A percentile compares a stretch with the other conserved stretches of the same genome.
phyloP scores from a whole-genome alignment of 2,329 filamentous ascomycete species.

The Cytospora piceae region DNA sequence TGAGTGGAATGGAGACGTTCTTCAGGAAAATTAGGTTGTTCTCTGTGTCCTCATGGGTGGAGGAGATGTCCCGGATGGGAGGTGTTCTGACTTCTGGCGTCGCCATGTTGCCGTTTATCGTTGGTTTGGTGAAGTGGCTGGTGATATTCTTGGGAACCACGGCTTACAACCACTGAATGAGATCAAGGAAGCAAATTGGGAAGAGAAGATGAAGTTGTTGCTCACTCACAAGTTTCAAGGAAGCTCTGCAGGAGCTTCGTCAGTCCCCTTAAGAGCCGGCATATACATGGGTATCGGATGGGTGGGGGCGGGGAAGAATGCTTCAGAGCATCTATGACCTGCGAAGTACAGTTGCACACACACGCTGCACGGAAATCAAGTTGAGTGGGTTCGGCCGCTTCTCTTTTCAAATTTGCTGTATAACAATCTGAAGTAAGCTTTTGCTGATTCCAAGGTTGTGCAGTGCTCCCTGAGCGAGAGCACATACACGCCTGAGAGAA shows the following conservation, averaged over 20 bases:
- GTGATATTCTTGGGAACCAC: no score
- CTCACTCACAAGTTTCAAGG: not conserved
- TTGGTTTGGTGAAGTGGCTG: not conserved
- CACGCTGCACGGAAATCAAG: not conserved
- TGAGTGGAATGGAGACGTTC: slow-evolving; percentile 38
- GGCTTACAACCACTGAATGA: not conserved
- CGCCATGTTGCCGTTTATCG: slow-evolving; percentile 11
- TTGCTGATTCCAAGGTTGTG: no score
- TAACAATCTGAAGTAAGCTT: not conserved
- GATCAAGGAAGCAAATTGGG: not conserved
- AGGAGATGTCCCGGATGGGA: slow-evolving; percentile 32
- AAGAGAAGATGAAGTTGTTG: not conserved
- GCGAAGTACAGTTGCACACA: not conserved
- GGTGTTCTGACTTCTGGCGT: slow-evolving; percentile 23
- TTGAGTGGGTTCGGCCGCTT: not conserved
- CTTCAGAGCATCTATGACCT: not conserved
- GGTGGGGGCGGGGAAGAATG: slow-evolving; percentile 32
- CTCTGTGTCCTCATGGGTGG: slow-evolving; percentile 29
- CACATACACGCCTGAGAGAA: not conserved
- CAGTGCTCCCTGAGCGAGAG: not conserved
- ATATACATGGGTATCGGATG: slow-evolving; percentile 20
- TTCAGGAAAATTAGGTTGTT: slow-evolving; percentile 34
- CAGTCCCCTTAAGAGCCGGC: slow-evolving; percentile 2
- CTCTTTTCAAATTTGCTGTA: not conserved
- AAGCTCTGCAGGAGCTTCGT: slow-evolving; percentile 14